Evolutionary conservation across 768 basidiomycete genomes (phyloP).

Genomic region (Nevesoporus exiguus): DNA sequence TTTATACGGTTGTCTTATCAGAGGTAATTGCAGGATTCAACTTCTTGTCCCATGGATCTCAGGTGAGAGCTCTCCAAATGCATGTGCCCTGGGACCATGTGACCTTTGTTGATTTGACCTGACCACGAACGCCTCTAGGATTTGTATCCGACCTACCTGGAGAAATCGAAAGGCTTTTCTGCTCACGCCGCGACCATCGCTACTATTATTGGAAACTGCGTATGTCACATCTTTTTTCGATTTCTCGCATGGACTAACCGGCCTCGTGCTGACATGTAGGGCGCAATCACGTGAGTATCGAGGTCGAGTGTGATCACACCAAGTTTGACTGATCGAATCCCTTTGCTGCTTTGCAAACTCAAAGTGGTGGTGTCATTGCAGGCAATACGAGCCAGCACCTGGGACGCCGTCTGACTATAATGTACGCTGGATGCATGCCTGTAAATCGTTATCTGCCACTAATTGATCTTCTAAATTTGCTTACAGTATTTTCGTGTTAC

Average conservation of each 20-base stretch:
- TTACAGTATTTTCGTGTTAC: constrained; percentile 21
- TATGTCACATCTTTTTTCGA: constrained; percentile 23
- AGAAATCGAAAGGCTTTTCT: constrained; percentile 58
- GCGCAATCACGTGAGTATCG: constrained; percentile 41
- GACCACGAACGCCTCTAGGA: constrained; percentile 37
- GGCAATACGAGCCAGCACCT: constrained; percentile 72
- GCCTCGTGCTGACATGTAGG: constrained; percentile 23
- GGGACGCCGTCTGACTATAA: constrained; percentile 80
- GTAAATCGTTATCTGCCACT: not conserved
- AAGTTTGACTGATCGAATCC: not conserved
- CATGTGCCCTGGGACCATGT: not conserved
- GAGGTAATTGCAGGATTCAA: constrained; percentile 52
- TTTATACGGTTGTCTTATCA: not conserved
- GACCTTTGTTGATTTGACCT: not conserved
- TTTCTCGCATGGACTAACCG: not conserved
- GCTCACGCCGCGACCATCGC: constrained; percentile 60
- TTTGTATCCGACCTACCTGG: constrained; percentile 77
- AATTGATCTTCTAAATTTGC: not conserved
- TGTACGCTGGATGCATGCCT: constrained; percentile 26
- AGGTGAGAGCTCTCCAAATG: constrained; percentile 34
- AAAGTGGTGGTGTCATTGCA: constrained; percentile 65
- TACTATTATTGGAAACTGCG: constrained; percentile 79
- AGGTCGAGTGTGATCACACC: constrained; percentile 5
- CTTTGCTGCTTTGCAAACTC: not conserved
- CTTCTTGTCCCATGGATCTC: constrained; percentile 73